These are phyloP conservation scores for Elaeis guineensis DNA, from an alignment of 176 grass and related monocot genomes.

Conservation along the genomic window DNA sequence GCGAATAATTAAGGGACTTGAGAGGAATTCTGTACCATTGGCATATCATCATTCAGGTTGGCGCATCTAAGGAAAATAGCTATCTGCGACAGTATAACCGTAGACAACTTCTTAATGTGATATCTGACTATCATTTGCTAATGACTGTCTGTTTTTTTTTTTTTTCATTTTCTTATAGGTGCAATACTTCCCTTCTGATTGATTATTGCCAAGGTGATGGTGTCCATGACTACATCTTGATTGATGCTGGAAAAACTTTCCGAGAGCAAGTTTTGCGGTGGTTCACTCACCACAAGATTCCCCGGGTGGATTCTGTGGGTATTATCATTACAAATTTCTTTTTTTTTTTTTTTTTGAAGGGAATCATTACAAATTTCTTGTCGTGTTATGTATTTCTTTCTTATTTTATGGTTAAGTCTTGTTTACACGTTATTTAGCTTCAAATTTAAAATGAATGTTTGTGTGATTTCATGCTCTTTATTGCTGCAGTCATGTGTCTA, in stretches of 20 bases:
- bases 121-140: not conserved
- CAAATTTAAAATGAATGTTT: too few species aligned
- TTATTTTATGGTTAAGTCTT: not conserved
- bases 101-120: too few species aligned
- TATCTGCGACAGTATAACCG: too few species aligned
- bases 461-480: too few species aligned
- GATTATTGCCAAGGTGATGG: slow-evolving; percentile 70
- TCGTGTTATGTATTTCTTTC: not conserved
- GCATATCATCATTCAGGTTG: too few species aligned
- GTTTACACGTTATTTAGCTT: too few species aligned
- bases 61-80: too few species aligned
- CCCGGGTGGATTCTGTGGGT: slow-evolving; percentile 86
- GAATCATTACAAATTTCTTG: not conserved
- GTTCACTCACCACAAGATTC: slow-evolving; percentile 89
- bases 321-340: slow-evolving; percentile 1
- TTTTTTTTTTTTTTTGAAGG: too few species aligned
- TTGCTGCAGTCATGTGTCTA: too few species aligned
- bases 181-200: slow-evolving; percentile 96
- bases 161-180: slow-evolving; percentile 31
- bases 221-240: slow-evolving; percentile 65
- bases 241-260: slow-evolving; percentile 93
- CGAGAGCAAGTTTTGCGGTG: slow-evolving; percentile 92
- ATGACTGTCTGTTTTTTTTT: not conserved
- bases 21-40: too few species aligned
- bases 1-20: too few species aligned